These are phyloP conservation scores for Oryza glumipatula DNA, from an alignment of 176 grass and related monocot species.

Conservation along the genomic window DNA sequence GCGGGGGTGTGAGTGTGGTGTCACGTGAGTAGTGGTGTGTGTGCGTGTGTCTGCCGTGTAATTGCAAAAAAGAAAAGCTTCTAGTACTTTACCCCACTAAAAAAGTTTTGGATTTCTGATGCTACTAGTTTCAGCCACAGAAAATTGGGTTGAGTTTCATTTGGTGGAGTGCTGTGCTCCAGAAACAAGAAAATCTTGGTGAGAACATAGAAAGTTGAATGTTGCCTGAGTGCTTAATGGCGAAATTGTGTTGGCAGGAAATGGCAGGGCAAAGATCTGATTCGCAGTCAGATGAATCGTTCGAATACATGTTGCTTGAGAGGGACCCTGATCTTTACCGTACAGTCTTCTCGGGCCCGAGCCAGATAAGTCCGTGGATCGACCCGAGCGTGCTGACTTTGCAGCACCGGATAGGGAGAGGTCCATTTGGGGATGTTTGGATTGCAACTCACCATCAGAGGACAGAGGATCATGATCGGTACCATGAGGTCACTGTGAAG, in stretches of 20 bases:
- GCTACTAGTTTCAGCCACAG: neutral
- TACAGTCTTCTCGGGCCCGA: conserved; percentile 63
- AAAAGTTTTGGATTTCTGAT: neutral
- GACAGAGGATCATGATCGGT: conserved; percentile 63
- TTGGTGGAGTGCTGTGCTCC: neutral
- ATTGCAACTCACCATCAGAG: conserved; percentile 86
- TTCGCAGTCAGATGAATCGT: conserved; percentile 55
- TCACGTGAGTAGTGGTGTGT: no score
- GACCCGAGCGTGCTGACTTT: conserved; percentile 65
- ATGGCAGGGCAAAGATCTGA: conserved; percentile 64
- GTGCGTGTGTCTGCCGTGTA: no score
- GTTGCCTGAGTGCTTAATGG: neutral
- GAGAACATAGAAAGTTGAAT: neutral
- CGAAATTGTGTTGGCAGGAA: conserved; percentile 26
- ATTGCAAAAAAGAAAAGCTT: neutral
- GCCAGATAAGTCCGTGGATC: conserved; percentile 85
- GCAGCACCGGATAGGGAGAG: conserved; percentile 92
- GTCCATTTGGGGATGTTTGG: conserved; percentile 89
- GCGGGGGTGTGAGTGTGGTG: no score
- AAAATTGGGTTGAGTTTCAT: neutral
- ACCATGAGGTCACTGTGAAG: conserved; percentile 93
- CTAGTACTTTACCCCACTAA: neutral
- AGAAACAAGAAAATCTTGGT: neutral
- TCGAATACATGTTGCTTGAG: conserved; percentile 94
- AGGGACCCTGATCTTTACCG: conserved; percentile 71